Percentiles rank a stretch among this genome's conserved stretches.
phyloP scores from a whole-genome alignment of 1,284 basidiomycete genomes.

The Ustilago cynodontis region DNA sequence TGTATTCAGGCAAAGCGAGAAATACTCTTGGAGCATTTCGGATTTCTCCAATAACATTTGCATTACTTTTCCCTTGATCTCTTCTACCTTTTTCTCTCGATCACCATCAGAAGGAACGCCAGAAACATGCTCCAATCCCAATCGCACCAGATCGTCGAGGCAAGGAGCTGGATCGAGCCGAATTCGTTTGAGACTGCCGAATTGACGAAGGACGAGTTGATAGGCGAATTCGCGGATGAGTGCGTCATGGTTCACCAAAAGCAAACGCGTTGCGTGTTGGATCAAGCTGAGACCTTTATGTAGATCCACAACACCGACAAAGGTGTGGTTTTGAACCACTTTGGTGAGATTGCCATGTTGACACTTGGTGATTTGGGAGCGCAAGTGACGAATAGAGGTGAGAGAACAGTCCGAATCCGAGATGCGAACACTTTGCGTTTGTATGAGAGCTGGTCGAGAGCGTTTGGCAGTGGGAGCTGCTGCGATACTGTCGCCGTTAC shows the following conservation, averaged over 20 bases:
- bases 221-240: conserved; percentile 88
- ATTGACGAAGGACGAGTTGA: conserved; percentile 91
- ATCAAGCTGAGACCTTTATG: conserved; percentile 81
- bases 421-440: conserved; percentile 72
- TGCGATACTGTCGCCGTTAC: background rate
- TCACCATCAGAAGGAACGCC: conserved; percentile 69
- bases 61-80: conserved; percentile 58
- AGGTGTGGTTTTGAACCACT: conserved; percentile 86
- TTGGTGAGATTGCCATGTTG: conserved; percentile 84
- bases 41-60: conserved; percentile 73
- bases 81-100: conserved; percentile 67
- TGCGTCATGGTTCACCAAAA: conserved; percentile 83
- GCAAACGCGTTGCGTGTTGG: conserved; percentile 88
- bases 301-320: conserved; percentile 91
- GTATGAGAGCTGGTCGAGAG: conserved; percentile 8
- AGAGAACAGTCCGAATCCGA: conserved; percentile 83
- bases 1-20: conserved; percentile 76
- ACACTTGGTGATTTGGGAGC: conserved; percentile 76
- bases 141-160: conserved; percentile 78
- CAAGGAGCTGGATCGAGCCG: conserved; percentile 85
- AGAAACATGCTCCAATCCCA: conserved; percentile 82
- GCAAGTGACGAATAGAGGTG: conserved; percentile 81
- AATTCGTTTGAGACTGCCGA: conserved; percentile 82
- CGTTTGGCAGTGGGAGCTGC: conserved; percentile 9
- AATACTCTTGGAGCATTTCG: conserved; percentile 94